Percentiles rank a stretch among this genome's conserved stretches.
Evolutionary conservation across 2,329 filamentous ascomycete species (phyloP).

Genomic region (Akanthomyces muscarius): DNA sequence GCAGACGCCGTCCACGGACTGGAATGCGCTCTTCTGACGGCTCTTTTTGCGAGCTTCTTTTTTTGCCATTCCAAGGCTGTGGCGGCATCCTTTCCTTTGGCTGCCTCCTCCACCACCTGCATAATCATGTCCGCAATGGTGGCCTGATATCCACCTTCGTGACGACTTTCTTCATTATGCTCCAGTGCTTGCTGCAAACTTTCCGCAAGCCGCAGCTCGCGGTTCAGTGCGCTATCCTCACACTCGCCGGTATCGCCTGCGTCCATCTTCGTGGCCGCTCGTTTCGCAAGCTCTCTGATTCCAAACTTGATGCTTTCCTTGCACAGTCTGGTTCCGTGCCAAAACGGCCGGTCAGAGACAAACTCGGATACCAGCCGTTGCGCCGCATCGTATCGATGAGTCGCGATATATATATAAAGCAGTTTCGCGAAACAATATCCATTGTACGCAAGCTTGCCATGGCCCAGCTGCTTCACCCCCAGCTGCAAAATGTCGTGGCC

Average conservation of each 20-base stretch:
- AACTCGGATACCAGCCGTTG: constrained; percentile 30
- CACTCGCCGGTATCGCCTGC: constrained; percentile 11
- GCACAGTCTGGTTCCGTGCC: constrained; percentile 35
- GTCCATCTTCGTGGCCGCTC: constrained; percentile 20
- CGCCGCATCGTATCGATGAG: constrained; percentile 30
- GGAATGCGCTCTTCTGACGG: not conserved
- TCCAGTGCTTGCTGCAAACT: constrained; percentile 24
- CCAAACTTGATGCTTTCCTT: constrained; percentile 37
- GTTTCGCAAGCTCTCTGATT: constrained; percentile 32
- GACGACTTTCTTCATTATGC: constrained; percentile 25
- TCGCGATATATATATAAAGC: constrained; percentile 32
- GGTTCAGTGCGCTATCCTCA: not conserved
- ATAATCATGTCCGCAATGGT: constrained; percentile 24
- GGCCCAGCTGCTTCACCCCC: constrained; percentile 36
- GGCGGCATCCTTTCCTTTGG: not conserved
- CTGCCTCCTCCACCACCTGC: constrained; percentile 16
- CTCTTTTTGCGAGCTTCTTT: not conserved
- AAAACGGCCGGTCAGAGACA: constrained; percentile 30
- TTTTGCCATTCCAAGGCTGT: constrained; percentile 9
- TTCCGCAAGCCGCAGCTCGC: constrained; percentile 18
- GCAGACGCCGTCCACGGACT: not conserved
- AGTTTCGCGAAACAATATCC: constrained; percentile 37
- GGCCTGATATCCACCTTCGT: constrained; percentile 19
- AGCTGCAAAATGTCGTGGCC: constrained; percentile 32
- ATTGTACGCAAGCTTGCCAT: constrained; percentile 34